Evolutionary conservation across 2,329 filamentous ascomycete genomes (phyloP), one percentile per base, ranked within the genome.

Genomic region (Microdochium bolleyi): DNA sequence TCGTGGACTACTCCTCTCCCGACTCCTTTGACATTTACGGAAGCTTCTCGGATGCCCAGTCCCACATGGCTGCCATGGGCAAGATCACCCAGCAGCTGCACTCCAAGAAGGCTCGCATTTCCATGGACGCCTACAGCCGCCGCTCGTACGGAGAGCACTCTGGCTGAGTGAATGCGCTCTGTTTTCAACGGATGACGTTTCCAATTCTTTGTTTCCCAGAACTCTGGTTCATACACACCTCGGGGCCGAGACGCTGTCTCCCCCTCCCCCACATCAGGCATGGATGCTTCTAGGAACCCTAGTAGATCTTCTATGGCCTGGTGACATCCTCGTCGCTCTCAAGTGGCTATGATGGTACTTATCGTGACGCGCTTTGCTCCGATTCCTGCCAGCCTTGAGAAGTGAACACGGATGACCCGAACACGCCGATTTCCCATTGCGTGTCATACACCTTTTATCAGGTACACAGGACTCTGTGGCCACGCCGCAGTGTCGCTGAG

Each of bases 1-100:
- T 85, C 48, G 69, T 72, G 51, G 70, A 68, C 49, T 73, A 79
- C 55, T 65, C 61, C 59, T 73, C 75, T 62, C 78, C 78, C 16
- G 73, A 76, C 57, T 77, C 80, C 56, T 66, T 73, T 51, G 73
- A 79, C 56, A 79, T 77, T 56, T 67, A 82, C 56, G 73, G 80
- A 55, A 75, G 78, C 52, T 74, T 85, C 60, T 67, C 66, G 55
- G 72, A 74, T 53, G 73, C 79, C 50, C 74, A 78, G 66, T 70
- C 70, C 49, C 76, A 74, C 56, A 67, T 83, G 44, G 62, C 67
- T 51, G 70, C 73, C 60, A 80, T 83, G 76, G 68, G 70, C 49
- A 78, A 75, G 66, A 76, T 83, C 56, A 71, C 70, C 49, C 64
- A 68, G 58, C 67, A 68, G 57, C 58, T 74, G 38, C 58, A 61